Base-by-base conservation (phyloP, 176 grass and related monocot genomes). In the Themeda triandra region DNA sequence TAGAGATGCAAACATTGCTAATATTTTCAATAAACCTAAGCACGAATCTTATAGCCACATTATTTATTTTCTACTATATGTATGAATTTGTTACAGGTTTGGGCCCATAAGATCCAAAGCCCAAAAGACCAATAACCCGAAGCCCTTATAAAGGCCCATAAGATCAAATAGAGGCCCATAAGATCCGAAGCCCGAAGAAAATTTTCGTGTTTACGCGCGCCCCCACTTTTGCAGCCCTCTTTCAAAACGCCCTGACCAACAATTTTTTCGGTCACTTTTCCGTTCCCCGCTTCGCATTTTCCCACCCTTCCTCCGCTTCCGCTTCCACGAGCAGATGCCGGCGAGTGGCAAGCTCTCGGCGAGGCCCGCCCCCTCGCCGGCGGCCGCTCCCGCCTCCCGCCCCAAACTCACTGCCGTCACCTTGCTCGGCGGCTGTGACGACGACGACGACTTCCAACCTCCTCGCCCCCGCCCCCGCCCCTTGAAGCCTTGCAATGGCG, bases 401-500 rank as follows among this genome's bases (percentile, higher is more conserved):
- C 29, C 63, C 51, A 82, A 75, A 19, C 12, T 51, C 71, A 78
- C 44, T 69, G 13, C 62, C 13, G 42, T 29, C 21, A 14, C 64
- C 80, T 82, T 37, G 46, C 10, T 56, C 23, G 83, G 33, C 23
- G 24, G 40, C 58, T 45, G 33, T 25, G 85, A 73, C 24, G 82
- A 81, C 70, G 87, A 85, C 36, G 87, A 84, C 28, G 91, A 92
- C 89, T 98, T 98, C 73, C 89, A 87, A 76, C 93, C 87, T 75
- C 87, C 56, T 62, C 80, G 60, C 39, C 73, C 64, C 37, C 80
- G 60, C 39, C 73, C 64, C 37, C 83, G 80, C 39, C 58, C 91
- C 24, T 39, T 90, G 80, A 89, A 76, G 71, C 83, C 92, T 18
- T 79, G 82, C 76, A 83, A 69, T 35, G 75, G 37, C 69, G 44